Evolutionary conservation across 2,329 filamentous ascomycete species (phyloP), one percentile per base, ranked within the genome.

Genomic region (Stachybotrys chartarum): DNA sequence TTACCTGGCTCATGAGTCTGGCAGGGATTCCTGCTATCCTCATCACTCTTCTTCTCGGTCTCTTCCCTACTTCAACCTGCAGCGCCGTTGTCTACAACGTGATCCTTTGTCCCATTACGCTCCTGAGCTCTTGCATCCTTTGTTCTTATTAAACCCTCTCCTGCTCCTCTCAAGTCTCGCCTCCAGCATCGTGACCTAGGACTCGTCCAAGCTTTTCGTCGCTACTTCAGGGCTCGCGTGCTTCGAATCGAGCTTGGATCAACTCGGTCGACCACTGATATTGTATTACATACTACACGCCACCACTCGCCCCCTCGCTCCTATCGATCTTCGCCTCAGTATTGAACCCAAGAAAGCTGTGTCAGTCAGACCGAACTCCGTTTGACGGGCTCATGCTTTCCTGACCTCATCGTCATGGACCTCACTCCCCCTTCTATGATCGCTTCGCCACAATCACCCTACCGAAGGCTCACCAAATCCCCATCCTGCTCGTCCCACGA

Each of bases 391-490:
- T 42, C 35, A 42, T 42, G 35, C 35, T 14, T 42, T 42, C 8
- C 14, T 42, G 14, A 14, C 8, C 10, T 14, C 45, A 12, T 66
- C 63, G 64, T 65, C 68, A 80, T 80, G 77, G 77, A 78, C 66
- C 70, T 75, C 61, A 76, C 76, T 67, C 77, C 77, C 61, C 76
- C 75, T 54, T 71, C 76, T 50, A 69, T 78, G 56, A 76, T 72
- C 56, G 65, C 61, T 50, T 67, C 78, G 72, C 56, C 76, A 74
- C 65, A 76, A 70, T 63, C 63, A 58, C 58, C 58, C 54, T 61
- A 61, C 57, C 61, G 59, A 49, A 61, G 58, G 50, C 59, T 62
- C 56, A 56, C 61, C 54, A 58, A 61, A 48, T 56, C 61, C 52
- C 57, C 62, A 51, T 60, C 64, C 39, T 59, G 60, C 64, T 72